Base-by-base conservation (phyloP, 164 flowering plant species). In the Piper longum region DNA sequence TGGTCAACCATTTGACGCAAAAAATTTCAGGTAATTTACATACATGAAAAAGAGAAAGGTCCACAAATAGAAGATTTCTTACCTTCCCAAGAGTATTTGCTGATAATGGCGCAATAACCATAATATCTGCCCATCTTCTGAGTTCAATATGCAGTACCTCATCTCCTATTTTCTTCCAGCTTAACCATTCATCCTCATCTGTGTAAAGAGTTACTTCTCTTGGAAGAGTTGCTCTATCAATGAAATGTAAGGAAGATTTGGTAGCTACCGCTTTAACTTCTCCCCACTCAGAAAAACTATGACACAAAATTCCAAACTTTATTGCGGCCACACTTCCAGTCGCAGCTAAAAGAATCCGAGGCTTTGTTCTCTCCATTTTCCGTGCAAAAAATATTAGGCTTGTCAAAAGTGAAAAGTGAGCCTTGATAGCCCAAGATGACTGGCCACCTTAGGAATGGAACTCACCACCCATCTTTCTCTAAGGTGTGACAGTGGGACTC, bases 1-100 rank as follows among this genome's bases (percentile, higher is more conserved):
- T 2, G 12, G 9, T 8, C 12, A 48, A 48, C 52, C 9, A 48
- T 48, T 48, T 2, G 7, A 48, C 52, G 7, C 14, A 14, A 3
- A 48, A 3, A 26, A 26, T 26, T 26, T 26, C 36, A 26, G 52
- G 14, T 12, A 48, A 9, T 5, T 48, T 48, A 48, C 14, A 48
- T 14, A 48, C 52, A 48, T 48, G 12, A 5, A 5, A 5, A 44
- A 44, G 48, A 5, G 48, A 5, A 5, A 44, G 48, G 11, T 44
- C 48, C 11, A 44, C 11, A 9, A 5, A 5, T 44, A 9, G 48
- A 44, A 44, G 48, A 5, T 12, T 26, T 26, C 9, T 48, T 74
- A 86, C 92, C 92, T 86, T 86, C 65, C 70, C 89, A 62, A 86
- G 84, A 39, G 87, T 86, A 66, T 86, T 82, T 65, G 92, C 89